phyloP scores from a whole-genome alignment of 306 rosid species.

The Quercus dentata region DNA sequence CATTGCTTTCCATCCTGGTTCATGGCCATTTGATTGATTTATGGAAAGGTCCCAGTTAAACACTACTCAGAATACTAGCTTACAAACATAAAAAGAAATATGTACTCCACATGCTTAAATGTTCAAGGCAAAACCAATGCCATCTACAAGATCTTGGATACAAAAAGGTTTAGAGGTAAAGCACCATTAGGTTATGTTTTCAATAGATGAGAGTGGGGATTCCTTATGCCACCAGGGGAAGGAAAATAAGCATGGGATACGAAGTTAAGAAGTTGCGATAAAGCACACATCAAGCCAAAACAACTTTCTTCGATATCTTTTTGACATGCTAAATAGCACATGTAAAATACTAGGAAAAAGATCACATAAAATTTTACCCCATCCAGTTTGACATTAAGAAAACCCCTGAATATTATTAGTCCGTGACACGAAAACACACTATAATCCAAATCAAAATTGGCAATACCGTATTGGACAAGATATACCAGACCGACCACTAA shows the following conservation, averaged over 20 bases:
- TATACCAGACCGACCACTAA: too few species aligned
- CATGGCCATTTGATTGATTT: conserved; percentile 25
- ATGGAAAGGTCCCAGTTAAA: neutral
- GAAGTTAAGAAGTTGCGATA: neutral
- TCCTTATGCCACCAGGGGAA: neutral
- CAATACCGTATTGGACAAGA: too few species aligned
- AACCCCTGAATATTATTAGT: too few species aligned
- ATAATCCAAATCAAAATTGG: too few species aligned
- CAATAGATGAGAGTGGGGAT: neutral
- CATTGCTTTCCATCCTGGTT: conserved; percentile 32
- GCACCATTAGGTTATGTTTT: neutral
- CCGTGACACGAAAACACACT: too few species aligned
- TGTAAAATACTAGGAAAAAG: too few species aligned
- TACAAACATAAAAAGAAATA: neutral
- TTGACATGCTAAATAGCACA: neutral
- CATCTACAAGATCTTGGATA: neutral
- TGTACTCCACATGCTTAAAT: neutral
- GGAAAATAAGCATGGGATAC: neutral
- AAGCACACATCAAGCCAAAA: neutral
- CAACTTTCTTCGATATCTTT: neutral
- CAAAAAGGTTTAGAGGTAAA: neutral
- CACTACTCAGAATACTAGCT: conserved; percentile 6
- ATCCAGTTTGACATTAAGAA: too few species aligned
- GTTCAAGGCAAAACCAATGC: neutral
- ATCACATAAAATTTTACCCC: too few species aligned